Percentiles rank a stretch among this genome's conserved stretches.
phyloP scores from a whole-genome alignment of 805 yeast species.

The Saccharomycopsis microspora region DNA sequence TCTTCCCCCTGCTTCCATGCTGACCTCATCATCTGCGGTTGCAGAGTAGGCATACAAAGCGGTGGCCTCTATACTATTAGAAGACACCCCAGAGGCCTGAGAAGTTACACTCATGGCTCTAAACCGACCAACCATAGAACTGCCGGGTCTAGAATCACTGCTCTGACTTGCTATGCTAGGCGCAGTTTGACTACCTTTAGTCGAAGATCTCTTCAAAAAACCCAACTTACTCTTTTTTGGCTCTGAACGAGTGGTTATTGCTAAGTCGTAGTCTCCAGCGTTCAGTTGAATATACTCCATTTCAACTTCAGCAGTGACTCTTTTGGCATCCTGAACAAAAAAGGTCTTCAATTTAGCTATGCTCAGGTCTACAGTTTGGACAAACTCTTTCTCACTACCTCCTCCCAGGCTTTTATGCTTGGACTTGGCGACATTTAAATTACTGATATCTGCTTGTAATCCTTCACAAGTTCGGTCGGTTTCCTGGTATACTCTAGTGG shows the following conservation, averaged over 20 bases:
- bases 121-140: neutral
- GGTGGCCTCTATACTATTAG: slow-evolving; percentile 21
- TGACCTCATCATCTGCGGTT: slow-evolving; percentile 65
- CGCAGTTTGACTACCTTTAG: neutral
- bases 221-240: slow-evolving; percentile 54
- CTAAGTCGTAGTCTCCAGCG: slow-evolving; percentile 64
- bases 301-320: slow-evolving; percentile 75
- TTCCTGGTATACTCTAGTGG: slow-evolving; percentile 23
- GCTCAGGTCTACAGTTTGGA: slow-evolving; percentile 25
- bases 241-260: slow-evolving; percentile 41
- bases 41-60: slow-evolving; percentile 61
- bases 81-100: neutral
- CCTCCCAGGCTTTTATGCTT: slow-evolving; percentile 35
- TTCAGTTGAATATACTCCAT: slow-evolving; percentile 83
- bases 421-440: slow-evolving; percentile 21
- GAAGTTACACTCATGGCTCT: neutral
- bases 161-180: neutral
- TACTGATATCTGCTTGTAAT: slow-evolving; percentile 18
- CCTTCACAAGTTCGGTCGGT: slow-evolving; percentile 19
- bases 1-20: slow-evolving; percentile 48
- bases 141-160: neutral
- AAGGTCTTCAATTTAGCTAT: slow-evolving; percentile 43
- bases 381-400: slow-evolving; percentile 17
- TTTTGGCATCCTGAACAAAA: slow-evolving; percentile 57
- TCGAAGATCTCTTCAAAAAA: slow-evolving; percentile 14